Evolutionary conservation across 345 rosid genomes (phyloP).

Genomic region (Gynandropsis gynandra): DNA sequence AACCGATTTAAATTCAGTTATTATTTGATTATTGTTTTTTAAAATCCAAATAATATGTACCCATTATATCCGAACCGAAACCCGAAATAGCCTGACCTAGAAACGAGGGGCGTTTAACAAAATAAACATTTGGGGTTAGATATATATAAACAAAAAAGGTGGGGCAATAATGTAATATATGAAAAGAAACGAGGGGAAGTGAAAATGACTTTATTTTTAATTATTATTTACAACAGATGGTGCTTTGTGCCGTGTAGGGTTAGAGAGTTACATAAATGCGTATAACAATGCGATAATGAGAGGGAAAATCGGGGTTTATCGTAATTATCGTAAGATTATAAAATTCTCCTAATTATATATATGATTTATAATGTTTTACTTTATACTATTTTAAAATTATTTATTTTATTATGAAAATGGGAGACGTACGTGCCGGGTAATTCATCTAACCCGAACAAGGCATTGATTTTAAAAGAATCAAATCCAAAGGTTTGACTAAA

Average conservation of each 20-base stretch:
- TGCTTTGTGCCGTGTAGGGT: constrained; percentile 26
- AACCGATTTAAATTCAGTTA: too few relatives aligned
- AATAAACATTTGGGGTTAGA: too few relatives aligned
- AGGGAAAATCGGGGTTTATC: constrained; percentile 5
- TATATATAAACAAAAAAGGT: too few relatives aligned
- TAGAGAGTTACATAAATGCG: constrained; percentile 17
- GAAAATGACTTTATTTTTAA: neutral
- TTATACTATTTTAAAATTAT: neutral
- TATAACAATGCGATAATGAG: constrained; percentile 8
- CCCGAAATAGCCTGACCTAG: too few relatives aligned
- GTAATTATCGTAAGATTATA: neutral
- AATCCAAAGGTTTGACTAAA: too few relatives aligned
- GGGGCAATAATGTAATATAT: neutral
- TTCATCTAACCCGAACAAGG: neutral
- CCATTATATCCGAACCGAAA: too few relatives aligned
- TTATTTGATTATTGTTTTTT: too few relatives aligned
- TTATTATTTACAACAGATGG: constrained; percentile 14
- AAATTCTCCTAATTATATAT: too few relatives aligned
- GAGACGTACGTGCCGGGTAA: constrained; percentile 3
- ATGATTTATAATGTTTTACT: neutral
- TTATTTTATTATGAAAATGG: neutral
- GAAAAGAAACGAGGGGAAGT: constrained; percentile 3
- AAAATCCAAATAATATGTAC: too few relatives aligned
- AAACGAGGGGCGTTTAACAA: too few relatives aligned
- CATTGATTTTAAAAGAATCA: too few relatives aligned